Conservation (phyloP, 2,329 filamentous ascomycete species). For the Penicillium aurantiogriseum region DNA sequence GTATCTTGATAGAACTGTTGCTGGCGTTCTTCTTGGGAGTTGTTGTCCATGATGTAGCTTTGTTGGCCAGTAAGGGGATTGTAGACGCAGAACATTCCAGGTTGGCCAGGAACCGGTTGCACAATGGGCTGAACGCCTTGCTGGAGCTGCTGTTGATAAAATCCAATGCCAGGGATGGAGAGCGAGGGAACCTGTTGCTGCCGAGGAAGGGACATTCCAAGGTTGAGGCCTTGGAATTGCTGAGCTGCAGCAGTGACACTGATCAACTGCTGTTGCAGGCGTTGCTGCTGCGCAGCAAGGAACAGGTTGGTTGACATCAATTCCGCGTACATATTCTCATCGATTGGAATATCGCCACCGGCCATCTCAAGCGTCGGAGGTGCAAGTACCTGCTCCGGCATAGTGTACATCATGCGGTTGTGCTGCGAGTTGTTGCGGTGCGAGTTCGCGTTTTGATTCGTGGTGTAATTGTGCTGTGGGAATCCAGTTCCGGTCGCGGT, state of each 20-base stretch:
- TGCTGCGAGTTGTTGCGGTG: conserved; percentile 31
- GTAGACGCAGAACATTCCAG: conserved; percentile 77
- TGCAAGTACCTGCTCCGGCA: conserved; percentile 69
- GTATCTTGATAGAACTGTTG: conserved; percentile 33
- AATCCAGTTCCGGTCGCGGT: conserved; percentile 59
- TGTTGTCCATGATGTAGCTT: conserved; percentile 73
- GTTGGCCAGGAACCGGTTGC: conserved; percentile 64
- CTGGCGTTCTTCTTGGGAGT: conserved; percentile 49
- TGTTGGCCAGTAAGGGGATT: conserved; percentile 84
- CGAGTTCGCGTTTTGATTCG: conserved; percentile 35
- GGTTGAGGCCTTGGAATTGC: conserved; percentile 74
- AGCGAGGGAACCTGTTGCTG: conserved; percentile 54
- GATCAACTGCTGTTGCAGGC: conserved; percentile 87
- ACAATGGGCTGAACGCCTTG: conserved; percentile 65
- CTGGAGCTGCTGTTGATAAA: conserved; percentile 66
- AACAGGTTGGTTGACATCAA: conserved; percentile 89
- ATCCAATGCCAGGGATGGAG: conserved; percentile 54
- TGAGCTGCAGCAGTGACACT: conserved; percentile 79
- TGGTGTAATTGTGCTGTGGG: conserved; percentile 43
- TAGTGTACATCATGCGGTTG: conserved; percentile 61
- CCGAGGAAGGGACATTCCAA: conserved; percentile 49
- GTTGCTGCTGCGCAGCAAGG: conserved; percentile 90
- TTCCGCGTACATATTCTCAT: conserved; percentile 83
- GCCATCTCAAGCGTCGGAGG: conserved; percentile 75
- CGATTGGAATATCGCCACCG: conserved; percentile 68